Percentiles rank a stretch among this genome's conserved stretches.
Evolutionary conservation across 2,329 filamentous ascomycete species (phyloP).

Genomic region (Pleurostoma richardsiae): DNA sequence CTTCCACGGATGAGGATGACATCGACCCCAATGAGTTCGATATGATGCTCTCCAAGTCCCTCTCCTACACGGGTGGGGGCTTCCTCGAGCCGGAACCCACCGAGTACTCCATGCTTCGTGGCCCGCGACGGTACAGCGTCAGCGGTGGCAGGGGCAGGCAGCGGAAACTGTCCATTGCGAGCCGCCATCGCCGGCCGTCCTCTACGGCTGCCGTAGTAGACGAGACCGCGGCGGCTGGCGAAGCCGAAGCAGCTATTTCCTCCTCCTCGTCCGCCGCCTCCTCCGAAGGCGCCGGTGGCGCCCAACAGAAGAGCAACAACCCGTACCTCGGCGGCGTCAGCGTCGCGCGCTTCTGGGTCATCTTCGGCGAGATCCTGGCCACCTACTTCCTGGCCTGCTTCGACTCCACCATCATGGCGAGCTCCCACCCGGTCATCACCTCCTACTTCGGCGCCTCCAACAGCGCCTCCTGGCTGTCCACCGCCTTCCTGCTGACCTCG

Average conservation of each 20-base stretch:
- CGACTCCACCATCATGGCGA: slow-evolving; percentile 74
- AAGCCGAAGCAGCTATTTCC: no score
- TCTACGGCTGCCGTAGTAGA: background rate
- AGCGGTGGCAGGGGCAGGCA: slow-evolving; percentile 5
- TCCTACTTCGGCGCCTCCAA: slow-evolving; percentile 76
- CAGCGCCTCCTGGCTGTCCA: slow-evolving; percentile 77
- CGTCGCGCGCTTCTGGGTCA: slow-evolving; percentile 52
- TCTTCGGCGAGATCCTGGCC: slow-evolving; percentile 55
- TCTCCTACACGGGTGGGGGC: slow-evolving; percentile 27
- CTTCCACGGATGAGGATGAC: slow-evolving; percentile 10
- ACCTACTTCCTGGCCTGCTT: slow-evolving; percentile 59
- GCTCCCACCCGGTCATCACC: slow-evolving; percentile 71
- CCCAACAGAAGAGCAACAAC: background rate
- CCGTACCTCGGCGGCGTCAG: slow-evolving; percentile 41
- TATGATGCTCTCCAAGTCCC: slow-evolving; percentile 30
- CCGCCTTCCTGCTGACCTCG: slow-evolving; percentile 70
- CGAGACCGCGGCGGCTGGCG: background rate
- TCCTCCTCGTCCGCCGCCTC: no score
- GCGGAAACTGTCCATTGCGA: slow-evolving; percentile 2
- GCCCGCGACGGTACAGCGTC: slow-evolving; percentile 20
- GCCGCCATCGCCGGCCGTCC: slow-evolving; percentile 1
- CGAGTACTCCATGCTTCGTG: slow-evolving; percentile 33
- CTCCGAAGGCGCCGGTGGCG: no score
- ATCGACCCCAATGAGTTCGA: slow-evolving; percentile 29
- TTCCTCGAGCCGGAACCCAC: slow-evolving; percentile 35